A percentile compares a stretch with the other conserved stretches of the same genome.
Evolutionary conservation across 1,139 yeast genomes (phyloP).

Genomic region (Sugiyamaella paludigena): DNA sequence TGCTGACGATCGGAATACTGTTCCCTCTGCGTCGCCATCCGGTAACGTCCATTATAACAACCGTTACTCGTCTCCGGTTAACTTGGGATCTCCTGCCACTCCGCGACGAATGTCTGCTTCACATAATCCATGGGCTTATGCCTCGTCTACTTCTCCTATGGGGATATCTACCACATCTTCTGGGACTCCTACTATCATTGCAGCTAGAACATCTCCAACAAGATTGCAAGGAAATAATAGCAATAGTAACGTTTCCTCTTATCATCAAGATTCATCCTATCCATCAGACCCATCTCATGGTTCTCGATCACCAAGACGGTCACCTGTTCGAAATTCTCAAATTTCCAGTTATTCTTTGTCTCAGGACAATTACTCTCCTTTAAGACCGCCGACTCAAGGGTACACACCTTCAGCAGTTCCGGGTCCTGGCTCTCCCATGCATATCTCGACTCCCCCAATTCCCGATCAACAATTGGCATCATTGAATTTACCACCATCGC

Average conservation of each 20-base stretch:
- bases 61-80: constrained; percentile 16
- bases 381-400: background rate
- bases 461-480: constrained; percentile 3
- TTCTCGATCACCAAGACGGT: constrained; percentile 10
- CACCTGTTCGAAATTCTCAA: background rate
- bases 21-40: background rate
- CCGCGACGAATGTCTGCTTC: constrained; percentile 14
- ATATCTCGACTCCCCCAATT: constrained; percentile 10
- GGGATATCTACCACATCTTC: constrained; percentile 2
- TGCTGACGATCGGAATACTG: background rate
- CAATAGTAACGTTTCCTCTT: background rate
- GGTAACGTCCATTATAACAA: no score
- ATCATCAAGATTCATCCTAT: constrained; percentile 4
- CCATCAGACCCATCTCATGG: constrained; percentile 1
- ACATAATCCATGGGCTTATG: constrained; percentile 15
- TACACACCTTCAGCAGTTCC: background rate
- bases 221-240: background rate
- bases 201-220: constrained; percentile 7
- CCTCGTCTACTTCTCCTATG: constrained; percentile 10
- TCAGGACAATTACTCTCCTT: background rate
- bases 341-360: background rate
- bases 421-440: constrained; percentile 9
- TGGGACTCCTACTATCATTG: constrained; percentile 4
- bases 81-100: constrained; percentile 16
- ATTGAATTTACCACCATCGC: background rate